These are phyloP conservation scores for Hypoxylon cercidicola DNA, from an alignment of 495 filamentous ascomycete species.

Conservation along the genomic window DNA sequence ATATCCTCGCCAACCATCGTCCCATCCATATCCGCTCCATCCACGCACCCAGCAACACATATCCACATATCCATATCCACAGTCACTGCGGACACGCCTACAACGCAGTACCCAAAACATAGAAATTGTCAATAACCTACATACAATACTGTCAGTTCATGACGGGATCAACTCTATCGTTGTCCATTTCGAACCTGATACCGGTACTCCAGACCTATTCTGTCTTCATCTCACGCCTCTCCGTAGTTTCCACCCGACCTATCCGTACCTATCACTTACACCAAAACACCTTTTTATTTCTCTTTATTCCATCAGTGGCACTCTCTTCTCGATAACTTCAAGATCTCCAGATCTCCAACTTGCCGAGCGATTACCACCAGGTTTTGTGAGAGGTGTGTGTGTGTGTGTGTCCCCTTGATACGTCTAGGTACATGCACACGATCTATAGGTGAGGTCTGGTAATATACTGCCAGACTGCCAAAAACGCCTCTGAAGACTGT, in stretches of 20 bases:
- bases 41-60: too few species aligned
- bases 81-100: constrained; percentile 24
- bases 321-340: too few species aligned
- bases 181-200: constrained; percentile 39
- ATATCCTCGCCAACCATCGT: constrained; percentile 14
- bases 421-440: too few species aligned
- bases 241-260: too few species aligned
- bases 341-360: too few species aligned
- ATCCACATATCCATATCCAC: constrained; percentile 27
- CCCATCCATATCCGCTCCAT: constrained; percentile 17
- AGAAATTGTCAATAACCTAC: constrained; percentile 17
- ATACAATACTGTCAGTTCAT: constrained; percentile 21
- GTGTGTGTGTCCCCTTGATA: too few species aligned
- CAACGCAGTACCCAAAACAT: neutral
- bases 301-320: too few species aligned
- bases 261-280: constrained; percentile 23
- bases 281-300: neutral
- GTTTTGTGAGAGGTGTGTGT: too few species aligned
- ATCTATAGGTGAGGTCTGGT: neutral
- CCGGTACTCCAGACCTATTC: constrained; percentile 4
- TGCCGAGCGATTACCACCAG: too few species aligned
- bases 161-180: constrained; percentile 32
- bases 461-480: constrained; percentile 9
- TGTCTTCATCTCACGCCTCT: too few species aligned
- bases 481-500: constrained; percentile 33